Evolutionary conservation across 441 rosid genomes (phyloP).

Genomic region (Arabidopsis lyrata): DNA sequence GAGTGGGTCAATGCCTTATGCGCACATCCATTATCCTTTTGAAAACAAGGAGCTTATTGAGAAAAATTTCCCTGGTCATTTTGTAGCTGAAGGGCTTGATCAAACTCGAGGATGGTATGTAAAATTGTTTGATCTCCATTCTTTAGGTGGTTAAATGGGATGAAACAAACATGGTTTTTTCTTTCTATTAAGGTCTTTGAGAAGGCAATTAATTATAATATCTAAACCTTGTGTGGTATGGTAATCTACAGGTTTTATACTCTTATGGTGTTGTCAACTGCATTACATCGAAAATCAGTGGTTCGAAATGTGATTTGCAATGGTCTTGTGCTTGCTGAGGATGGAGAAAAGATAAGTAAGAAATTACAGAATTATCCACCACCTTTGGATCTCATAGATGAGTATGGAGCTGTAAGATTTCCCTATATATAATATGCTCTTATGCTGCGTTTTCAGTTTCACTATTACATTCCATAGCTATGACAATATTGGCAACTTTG

Average conservation of each 20-base stretch:
- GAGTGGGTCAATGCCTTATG: too few species aligned
- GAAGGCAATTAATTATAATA: background rate
- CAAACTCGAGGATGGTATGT: constrained; percentile 99
- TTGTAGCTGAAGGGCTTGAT: constrained; percentile 98
- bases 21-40: constrained; percentile 95
- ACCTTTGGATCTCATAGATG: constrained; percentile 86
- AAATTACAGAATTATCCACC: constrained; percentile 89
- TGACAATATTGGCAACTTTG: too few species aligned
- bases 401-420: constrained; percentile 92
- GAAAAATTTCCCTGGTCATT: constrained; percentile 93
- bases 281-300: constrained; percentile 48
- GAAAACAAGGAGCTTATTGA: constrained; percentile 90
- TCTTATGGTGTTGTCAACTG: too few species aligned
- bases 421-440: background rate
- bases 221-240: constrained; percentile 8
- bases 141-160: too few species aligned
- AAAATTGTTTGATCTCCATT: background rate
- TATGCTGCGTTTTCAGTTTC: too few species aligned
- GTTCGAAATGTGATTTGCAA: constrained; percentile 94
- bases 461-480: too few species aligned
- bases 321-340: constrained; percentile 98
- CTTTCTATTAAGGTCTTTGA: too few species aligned
- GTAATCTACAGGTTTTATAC: too few species aligned
- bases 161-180: too few species aligned
- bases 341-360: constrained; percentile 99